These are phyloP conservation scores for Colletotrichum zoysiae DNA, from an alignment of 2,329 filamentous ascomycete genomes.

Conservation along the genomic window DNA sequence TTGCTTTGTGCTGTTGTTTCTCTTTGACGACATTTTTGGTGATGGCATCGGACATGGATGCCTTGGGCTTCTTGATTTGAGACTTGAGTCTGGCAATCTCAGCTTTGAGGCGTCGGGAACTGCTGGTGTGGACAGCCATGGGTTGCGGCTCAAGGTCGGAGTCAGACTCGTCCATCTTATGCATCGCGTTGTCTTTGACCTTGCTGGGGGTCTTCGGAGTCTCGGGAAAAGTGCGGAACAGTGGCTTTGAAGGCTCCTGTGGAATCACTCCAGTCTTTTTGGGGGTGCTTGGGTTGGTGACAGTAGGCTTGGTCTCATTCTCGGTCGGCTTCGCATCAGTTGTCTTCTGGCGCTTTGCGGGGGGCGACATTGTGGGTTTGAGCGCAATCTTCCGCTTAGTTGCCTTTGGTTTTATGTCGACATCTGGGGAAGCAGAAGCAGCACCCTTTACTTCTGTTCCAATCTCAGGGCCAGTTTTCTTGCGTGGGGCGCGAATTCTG, in stretches of 20 bases:
- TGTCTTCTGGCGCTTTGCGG: background rate
- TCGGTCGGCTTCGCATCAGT: background rate
- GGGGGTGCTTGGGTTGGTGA: background rate
- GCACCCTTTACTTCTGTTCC: background rate
- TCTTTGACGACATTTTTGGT: background rate
- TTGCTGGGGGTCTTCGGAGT: background rate
- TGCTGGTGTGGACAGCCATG: background rate
- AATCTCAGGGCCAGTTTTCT: background rate
- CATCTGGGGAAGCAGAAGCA: background rate
- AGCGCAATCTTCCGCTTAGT: background rate
- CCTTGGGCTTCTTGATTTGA: background rate
- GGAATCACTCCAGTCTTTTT: no score
- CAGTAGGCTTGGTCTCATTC: background rate
- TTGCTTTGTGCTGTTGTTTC: no score
- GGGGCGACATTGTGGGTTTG: background rate
- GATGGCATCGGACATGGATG: accelerated
- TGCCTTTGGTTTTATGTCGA: background rate
- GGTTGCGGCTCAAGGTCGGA: background rate
- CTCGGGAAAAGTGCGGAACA: background rate
- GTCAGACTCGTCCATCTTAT: background rate
- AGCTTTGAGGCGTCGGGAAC: background rate
- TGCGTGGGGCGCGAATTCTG: background rate
- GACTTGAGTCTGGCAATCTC: background rate
- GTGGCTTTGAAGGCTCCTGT: background rate
- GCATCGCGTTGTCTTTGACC: background rate